Base-by-base conservation (phyloP, 495 filamentous ascomycete genomes). In the Penicillium bovifimosum region DNA sequence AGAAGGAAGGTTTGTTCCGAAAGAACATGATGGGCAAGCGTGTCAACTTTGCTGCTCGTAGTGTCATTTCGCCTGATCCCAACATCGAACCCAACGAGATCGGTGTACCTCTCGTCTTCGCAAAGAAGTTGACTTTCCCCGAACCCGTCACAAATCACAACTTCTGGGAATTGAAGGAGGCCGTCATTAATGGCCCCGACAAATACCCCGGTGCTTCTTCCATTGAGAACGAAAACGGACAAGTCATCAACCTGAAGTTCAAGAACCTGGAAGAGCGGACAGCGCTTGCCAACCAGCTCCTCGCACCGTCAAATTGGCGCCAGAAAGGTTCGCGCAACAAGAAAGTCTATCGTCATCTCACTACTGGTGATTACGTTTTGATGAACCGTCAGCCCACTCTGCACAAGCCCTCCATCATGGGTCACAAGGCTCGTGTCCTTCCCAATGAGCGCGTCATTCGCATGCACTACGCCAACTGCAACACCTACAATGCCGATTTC, bases 1-100 rank as follows among this genome's bases (percentile, higher is more conserved):
- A 97, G 79, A 99, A 99, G 70, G 95, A 99, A 63, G 95, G 95
- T 41, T 73, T 99, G 41, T 97, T 99, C 76, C 79, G 95, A 59
- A 97, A 92, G 79, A 95, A 99, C 74, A 97, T 99, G 92, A 99
- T 99, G 95, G 95, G 95, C 41, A 99, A 99, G 75, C 88, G 95
- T 73, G 95, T 99, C 68, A 97, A 99, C 70, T 96, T 91, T 66
- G 95, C 95, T 50, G 95, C 95, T 46, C 86, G 95, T 66, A 93
- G 86, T 77, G 95, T 99, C 59, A 99, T 99, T 55, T 96, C 92
- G 27, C 93, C 95, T 2, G 95, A 99, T 67, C 95, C 95, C 4
- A 97, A 96, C 61, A 93, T 99, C 61, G 95, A 99, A 70, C 96
- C 92, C 14, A 95, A 92, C 60, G 95, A 99, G 70, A 96, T 99